These are phyloP conservation scores for Iberis pinnata DNA, from an alignment of 345 rosid species.

Conservation along the genomic window DNA sequence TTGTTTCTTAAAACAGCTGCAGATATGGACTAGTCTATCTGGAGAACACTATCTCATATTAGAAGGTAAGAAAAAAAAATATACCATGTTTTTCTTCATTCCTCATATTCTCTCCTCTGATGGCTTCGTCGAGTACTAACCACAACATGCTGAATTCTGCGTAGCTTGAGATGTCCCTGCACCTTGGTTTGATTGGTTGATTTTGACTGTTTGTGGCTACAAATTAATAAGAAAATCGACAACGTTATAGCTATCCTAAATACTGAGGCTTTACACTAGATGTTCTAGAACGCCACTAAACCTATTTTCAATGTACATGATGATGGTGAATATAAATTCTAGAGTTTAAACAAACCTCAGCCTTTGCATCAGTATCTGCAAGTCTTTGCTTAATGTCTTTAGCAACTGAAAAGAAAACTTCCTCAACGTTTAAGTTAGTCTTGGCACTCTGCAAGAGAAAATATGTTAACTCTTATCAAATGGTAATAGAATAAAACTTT, in stretches of 20 bases:
- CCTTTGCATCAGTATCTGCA: slow-evolving; percentile 64
- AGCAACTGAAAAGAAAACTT: slow-evolving; percentile 92
- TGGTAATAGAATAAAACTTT: too few species aligned
- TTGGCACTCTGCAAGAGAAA: slow-evolving; percentile 75
- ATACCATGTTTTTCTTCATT: too few species aligned
- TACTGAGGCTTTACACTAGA: neutral
- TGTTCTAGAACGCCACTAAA: neutral
- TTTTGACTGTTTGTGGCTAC: slow-evolving; percentile 33
- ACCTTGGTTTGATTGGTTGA: slow-evolving; percentile 27
- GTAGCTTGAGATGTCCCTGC: slow-evolving; percentile 24
- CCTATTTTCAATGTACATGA: too few species aligned
- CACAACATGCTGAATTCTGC: slow-evolving; percentile 34
- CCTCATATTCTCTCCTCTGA: too few species aligned
- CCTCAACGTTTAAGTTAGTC: slow-evolving; percentile 88
- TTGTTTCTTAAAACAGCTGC: too few species aligned
- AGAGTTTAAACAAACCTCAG: slow-evolving; percentile 45
- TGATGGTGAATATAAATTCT: too few species aligned
- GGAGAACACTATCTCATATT: too few species aligned
- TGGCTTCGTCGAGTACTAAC: neutral
- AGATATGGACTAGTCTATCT: too few species aligned
- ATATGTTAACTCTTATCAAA: too few species aligned
- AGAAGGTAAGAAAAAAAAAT: too few species aligned
- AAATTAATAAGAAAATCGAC: neutral
- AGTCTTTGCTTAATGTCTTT: slow-evolving; percentile 93
- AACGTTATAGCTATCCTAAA: too few species aligned